phyloP scores from a whole-genome alignment of 2,329 filamentous ascomycete species.

The Pseudophaeomoniella oleicola region DNA sequence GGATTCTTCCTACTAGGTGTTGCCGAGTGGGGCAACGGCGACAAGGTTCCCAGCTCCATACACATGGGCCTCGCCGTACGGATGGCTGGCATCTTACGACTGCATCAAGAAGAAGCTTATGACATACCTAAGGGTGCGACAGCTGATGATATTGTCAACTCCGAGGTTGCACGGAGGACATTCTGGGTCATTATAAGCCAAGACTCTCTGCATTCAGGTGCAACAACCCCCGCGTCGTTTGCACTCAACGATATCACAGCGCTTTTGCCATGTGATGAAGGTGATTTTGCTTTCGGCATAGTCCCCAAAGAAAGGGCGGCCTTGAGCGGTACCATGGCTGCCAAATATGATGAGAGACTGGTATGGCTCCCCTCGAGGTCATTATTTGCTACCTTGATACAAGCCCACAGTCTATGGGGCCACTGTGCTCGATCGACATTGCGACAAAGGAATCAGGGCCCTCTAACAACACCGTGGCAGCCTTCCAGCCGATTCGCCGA shows the following conservation, averaged over 20 bases:
- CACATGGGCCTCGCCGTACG: slow-evolving; percentile 24
- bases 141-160: slow-evolving; percentile 16
- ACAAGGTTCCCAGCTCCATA: slow-evolving; percentile 27
- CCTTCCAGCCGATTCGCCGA: not conserved
- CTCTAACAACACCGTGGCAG: not conserved
- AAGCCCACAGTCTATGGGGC: slow-evolving; percentile 24
- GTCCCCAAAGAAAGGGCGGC: slow-evolving; percentile 16
- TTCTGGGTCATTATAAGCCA: slow-evolving; percentile 25
- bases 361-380: slow-evolving; percentile 12
- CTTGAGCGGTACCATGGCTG: slow-evolving; percentile 18
- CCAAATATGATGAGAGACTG: slow-evolving; percentile 4
- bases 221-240: slow-evolving; percentile 19
- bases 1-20: slow-evolving; percentile 4
- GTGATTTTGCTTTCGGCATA: slow-evolving; percentile 22
- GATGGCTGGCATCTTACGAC: slow-evolving; percentile 20
- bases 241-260: slow-evolving; percentile 21
- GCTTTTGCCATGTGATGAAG: slow-evolving; percentile 21
- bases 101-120: slow-evolving; percentile 24
- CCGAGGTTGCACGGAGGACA: slow-evolving; percentile 20
- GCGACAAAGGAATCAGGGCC: slow-evolving; percentile 4
- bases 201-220: slow-evolving; percentile 23
- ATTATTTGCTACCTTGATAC: slow-evolving; percentile 23
- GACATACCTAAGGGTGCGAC: slow-evolving; percentile 11
- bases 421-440: slow-evolving; percentile 18
- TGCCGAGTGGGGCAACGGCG: slow-evolving; percentile 11